Base-by-base conservation (phyloP, 495 filamentous ascomycete species). In the Penicillium canariense region DNA sequence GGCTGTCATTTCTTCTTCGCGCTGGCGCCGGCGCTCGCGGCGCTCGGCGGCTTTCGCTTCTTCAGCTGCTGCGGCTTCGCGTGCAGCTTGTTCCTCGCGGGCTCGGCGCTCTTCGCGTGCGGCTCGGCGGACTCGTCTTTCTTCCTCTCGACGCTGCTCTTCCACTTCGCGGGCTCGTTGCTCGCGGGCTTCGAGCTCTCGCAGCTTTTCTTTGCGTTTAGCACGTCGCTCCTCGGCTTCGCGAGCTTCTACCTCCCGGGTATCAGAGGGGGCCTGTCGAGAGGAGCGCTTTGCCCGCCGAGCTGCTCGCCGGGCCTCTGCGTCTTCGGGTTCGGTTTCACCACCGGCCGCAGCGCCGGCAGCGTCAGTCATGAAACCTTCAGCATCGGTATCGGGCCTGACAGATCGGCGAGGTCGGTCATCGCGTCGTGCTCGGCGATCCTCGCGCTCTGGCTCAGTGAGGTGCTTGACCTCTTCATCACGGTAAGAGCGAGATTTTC, bases 291-390 rank as follows among this genome's bases (percentile, higher is more conserved):
- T 71, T 3, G 72, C 68, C 22, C 71, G 66, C 6, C 77, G 66
- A 66, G 80, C 70, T 68, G 81, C 71, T 77, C 80, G 57, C 67
- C 78, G 61, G 71, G 69, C 61, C 67, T 80, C 76, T 67, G 58
- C 67, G 71, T 76, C 61, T 77, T 81, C 73, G 56, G 79, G 56
- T 73, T 87, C 69, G 66, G 70, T 68, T 9, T 73, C 71, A 11
- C 60, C 66, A n/a, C 55, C 69, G 11, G 58, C 68, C 11, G 54
- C 61, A 9, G 60, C 65, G 9, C 62, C 69, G 9, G 65, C 49
- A 8, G 50, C 65, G 54, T 80, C 77, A 4, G 76, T 75, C 12
- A 67, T 68, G 48, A 70, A 75, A 15, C 74, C 77, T 34, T 78
- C 76, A 14, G 52, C 74, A 47, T 77, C 78, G 7, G 62, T 62